These are phyloP conservation scores for Bolboschoenoplectus hybrid DNA, from an alignment of 202 grass and related monocot species.

Conservation along the genomic window DNA sequence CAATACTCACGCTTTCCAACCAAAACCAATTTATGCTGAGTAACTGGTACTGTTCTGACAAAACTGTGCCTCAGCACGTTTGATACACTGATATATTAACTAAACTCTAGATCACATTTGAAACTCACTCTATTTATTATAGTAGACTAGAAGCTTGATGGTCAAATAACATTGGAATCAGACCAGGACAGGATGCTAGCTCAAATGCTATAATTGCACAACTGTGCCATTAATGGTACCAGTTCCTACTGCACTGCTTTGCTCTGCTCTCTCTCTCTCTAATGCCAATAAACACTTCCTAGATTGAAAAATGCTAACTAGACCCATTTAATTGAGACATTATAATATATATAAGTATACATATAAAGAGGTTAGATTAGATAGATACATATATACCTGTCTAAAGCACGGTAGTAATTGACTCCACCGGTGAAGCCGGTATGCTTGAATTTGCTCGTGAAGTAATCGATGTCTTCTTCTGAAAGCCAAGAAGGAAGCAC, in stretches of 20 bases:
- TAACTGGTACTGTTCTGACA: neutral
- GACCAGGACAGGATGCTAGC: neutral
- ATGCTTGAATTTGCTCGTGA: conserved; percentile 41
- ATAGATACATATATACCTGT: conserved; percentile 40
- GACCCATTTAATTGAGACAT: neutral
- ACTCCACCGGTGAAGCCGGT: conserved; percentile 58
- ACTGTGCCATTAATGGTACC: conserved; percentile 9
- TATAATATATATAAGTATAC: neutral
- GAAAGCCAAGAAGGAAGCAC: conserved; percentile 54
- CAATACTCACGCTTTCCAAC: neutral
- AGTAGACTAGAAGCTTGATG: neutral
- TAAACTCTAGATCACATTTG: neutral
- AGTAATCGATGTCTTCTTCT: conserved; percentile 50
- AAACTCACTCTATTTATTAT: conserved; percentile 3
- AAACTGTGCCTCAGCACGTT: neutral
- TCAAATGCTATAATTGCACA: conserved; percentile 1
- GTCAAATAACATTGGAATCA: conserved; percentile 9
- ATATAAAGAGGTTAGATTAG: conserved; percentile 18
- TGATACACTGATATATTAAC: neutral
- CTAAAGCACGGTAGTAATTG: conserved; percentile 58
- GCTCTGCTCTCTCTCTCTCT: neutral
- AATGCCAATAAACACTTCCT: neutral
- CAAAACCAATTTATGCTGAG: neutral
- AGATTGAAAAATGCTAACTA: neutral
- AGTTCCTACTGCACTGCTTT: neutral